Conservation (phyloP, 139 green algal species). For the Volvox reticuliferus region DNA sequence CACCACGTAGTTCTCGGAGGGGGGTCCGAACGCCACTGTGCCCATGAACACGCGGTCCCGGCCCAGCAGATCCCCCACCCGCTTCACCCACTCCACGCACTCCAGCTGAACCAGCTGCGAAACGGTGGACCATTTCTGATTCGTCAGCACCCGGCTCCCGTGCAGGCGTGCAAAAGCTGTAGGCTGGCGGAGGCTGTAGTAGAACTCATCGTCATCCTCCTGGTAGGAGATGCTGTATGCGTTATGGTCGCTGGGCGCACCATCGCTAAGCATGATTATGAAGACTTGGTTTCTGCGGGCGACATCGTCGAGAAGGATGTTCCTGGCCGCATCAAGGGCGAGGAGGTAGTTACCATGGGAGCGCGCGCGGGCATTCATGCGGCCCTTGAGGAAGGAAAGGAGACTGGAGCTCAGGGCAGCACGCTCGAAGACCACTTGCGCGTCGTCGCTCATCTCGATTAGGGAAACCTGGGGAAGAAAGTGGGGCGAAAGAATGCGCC, state of each 20-base stretch:
- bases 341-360: constrained; percentile 59
- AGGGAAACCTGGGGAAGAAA: constrained; percentile 49
- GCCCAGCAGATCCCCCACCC: constrained; percentile 51
- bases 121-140: too few species aligned
- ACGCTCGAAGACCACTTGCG: constrained; percentile 35
- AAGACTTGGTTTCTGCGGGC: constrained; percentile 28
- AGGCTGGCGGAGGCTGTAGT: too few species aligned
- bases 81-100: constrained; percentile 37
- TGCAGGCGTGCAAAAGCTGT: too few species aligned
- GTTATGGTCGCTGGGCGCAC: constrained; percentile 55
- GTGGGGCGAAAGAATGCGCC: too few species aligned
- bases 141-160: too few species aligned
- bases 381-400: background rate
- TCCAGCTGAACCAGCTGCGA: background rate
- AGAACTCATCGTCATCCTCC: too few species aligned
- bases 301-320: background rate
- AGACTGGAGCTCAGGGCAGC: background rate
- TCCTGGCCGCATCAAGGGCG: constrained; percentile 13
- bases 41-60: constrained; percentile 48
- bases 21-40: constrained; percentile 58
- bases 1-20: constrained; percentile 47
- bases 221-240: too few species aligned
- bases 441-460: constrained; percentile 53
- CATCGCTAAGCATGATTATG: constrained; percentile 58
- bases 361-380: background rate